Evolutionary conservation across 306 rosid species (phyloP), one percentile per base, ranked within the genome.

Genomic region (Pyrus bretschneideri): DNA sequence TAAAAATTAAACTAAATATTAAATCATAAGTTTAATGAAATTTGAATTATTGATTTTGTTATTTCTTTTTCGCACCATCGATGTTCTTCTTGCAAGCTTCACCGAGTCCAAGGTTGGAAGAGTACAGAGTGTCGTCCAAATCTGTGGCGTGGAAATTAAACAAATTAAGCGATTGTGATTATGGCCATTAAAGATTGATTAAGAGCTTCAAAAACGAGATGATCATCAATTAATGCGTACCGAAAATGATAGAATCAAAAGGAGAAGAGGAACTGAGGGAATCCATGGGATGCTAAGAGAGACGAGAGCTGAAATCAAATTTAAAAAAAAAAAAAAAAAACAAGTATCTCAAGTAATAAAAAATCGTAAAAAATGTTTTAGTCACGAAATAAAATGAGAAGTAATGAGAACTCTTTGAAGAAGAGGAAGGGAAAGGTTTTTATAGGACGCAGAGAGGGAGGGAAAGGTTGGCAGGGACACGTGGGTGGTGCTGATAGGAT

Each of bases 101-200:
- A 23, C 87, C 86, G 5, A 94, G 79, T 84, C 97, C 96, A n/a
- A 75, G 57, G 74, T 21, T 81, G 81, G 81, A 63, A 1, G 97
- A 79, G 82, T 94, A 94, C 83, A 94, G 35, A 72, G 98, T 94
- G 75, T 92, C 97, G 46, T 94, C 98, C 78, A 94, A 87, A 76
- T 94, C 98, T 94, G 86, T 4, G 19, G 11, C 92, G 86, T 5
- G 19, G 6, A 18, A 25, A 74, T 40, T 21, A 33, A 10, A 15
- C 17, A 22, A 66, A 67, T 52, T 54, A 44, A 9, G 74, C 2
- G 18, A 4, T 6, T 19, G 38, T 73, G 45, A 13, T 11, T 27
- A 4, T 4, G 27, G 22, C 60, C 18, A 59, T 23, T 40, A 8
- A 35, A 11, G n/a, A 18, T 11, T 52, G 9, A 35, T 69, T 21